These are phyloP conservation scores for Acanthochlamys bracteata DNA, from an alignment of 106 monocot genomes.

Conservation along the genomic window DNA sequence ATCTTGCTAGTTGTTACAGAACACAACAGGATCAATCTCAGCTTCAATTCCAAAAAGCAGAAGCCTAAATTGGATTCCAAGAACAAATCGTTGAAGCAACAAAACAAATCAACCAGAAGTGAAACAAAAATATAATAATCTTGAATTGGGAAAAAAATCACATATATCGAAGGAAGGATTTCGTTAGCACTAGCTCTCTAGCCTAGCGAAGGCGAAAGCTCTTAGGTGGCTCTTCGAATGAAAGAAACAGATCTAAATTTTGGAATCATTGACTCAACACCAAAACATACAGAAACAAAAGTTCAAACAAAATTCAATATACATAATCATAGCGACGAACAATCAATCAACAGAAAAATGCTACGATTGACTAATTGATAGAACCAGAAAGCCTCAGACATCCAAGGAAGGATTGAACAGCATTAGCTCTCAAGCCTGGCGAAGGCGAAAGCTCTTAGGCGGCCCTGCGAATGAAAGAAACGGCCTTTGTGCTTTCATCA, in stretches of 20 bases:
- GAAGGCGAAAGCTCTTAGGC: slow-evolving; percentile 7
- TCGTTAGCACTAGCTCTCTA: slow-evolving; percentile 1
- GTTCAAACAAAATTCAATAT: neutral
- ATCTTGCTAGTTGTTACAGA: no score
- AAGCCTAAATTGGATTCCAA: no score
- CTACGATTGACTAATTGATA: no score
- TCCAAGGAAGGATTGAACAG: slow-evolving; percentile 4
- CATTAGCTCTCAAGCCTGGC: slow-evolving; percentile 7
- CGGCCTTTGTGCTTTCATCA: neutral
- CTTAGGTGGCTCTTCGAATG: slow-evolving; percentile 3
- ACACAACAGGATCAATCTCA: no score
- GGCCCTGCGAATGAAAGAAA: slow-evolving; percentile 5
- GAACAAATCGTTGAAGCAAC: no score
- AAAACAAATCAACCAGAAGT: no score
- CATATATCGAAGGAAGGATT: slow-evolving; percentile 3
- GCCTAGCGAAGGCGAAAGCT: slow-evolving; percentile 6
- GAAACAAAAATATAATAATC: neutral
- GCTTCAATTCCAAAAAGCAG: no score
- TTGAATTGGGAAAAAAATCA: neutral
- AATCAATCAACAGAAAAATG: neutral
- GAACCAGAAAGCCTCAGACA: neutral
- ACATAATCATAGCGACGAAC: neutral
- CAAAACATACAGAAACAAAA: neutral
- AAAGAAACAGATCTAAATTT: neutral
- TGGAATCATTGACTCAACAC: neutral